Base-by-base conservation (phyloP, 2,329 filamentous ascomycete genomes). In the Phialocephala sp. region DNA sequence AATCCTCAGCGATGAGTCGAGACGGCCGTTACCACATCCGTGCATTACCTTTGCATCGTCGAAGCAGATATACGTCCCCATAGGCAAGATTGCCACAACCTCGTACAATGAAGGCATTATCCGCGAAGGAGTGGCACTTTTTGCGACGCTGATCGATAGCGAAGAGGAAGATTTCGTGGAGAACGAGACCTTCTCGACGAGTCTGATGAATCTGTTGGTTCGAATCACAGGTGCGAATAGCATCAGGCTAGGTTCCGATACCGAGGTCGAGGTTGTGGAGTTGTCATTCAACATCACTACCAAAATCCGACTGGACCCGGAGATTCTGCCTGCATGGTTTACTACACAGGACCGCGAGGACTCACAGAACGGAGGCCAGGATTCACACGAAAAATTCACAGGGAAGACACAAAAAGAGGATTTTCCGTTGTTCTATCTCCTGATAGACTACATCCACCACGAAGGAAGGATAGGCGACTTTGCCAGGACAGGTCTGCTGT, bases 361-460 rank as follows among this genome's bases (percentile, higher is more conserved):
- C 11, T 75, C 61, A 9, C 22, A 41, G 2, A 75, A 77, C 2
- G 73, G 78, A 20, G 74, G 75, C 4, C 76, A 79, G 52, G 78
- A 81, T 35, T 82, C 84, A 62, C 84, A 86, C 67, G 85, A 90
- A 60, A 88, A 87, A 69, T 97, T 97, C 76, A 91, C 91, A 0
- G 94, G 93, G 2, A 87, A 90, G 59, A 95, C 92, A 6, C 91
- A 96, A 75, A 91, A 93, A 77, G 91, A 93, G 71, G 94, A 98
- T 75, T 99, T 99, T 71, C 95, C 95, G 0, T 80, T 99, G 1
- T 98, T 97, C 79, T 98, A 98, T 76, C 86, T 98, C 47, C 83
- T 99, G 70, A 92, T 99, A 76, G 94, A 99, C 76, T 97, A 97
- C 76, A 96, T 99, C 61, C 94, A 99, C 75, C 91, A 97, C 71